Evolutionary conservation across 129 eudicot genomes (phyloP).

Genomic region (Kitagawia praeruptora): DNA sequence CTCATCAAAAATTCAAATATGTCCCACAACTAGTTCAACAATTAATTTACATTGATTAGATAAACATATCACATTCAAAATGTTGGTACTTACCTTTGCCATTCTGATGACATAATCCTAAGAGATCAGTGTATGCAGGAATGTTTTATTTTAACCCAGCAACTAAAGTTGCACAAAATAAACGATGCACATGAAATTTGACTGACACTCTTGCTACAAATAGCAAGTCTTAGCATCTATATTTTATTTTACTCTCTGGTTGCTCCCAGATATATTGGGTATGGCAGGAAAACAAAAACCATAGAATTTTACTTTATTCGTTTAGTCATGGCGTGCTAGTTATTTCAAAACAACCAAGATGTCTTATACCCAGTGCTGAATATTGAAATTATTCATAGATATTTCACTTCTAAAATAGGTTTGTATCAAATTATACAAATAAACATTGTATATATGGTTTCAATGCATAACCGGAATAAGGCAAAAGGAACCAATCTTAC

Average conservation of each 20-base stretch:
- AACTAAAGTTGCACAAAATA: background rate
- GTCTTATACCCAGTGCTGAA: background rate
- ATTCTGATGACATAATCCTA: background rate
- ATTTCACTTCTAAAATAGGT: background rate
- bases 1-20: background rate
- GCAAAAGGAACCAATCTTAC: constrained; percentile 30
- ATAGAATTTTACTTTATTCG: background rate
- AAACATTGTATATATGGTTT: background rate
- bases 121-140: background rate
- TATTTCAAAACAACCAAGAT: background rate
- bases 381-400: background rate
- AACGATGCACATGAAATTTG: background rate
- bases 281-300: background rate
- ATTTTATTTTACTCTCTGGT: background rate
- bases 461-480: background rate
- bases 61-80: background rate
- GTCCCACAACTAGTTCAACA: background rate
- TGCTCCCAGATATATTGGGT: background rate
- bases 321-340: background rate
- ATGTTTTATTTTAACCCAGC: background rate
- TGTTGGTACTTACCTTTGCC: background rate
- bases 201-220: background rate
- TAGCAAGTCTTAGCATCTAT: background rate
- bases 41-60: background rate
- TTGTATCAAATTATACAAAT: background rate